Percentiles rank a stretch among this genome's conserved stretches.
Evolutionary conservation across 202 grass and related monocot genomes (phyloP).

Genomic region (Carex arenaria): DNA sequence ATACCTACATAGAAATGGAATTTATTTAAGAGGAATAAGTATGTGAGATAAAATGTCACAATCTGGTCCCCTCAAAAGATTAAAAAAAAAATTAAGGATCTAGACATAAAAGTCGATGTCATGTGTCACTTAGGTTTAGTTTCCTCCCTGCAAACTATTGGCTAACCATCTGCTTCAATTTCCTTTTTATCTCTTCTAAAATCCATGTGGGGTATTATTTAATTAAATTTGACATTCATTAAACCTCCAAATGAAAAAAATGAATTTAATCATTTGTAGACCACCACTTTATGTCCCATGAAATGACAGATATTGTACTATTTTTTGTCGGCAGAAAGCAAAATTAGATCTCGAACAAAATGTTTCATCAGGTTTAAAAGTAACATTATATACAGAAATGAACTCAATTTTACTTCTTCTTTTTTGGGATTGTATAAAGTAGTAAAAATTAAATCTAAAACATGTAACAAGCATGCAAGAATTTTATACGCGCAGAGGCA

Average conservation of each 20-base stretch:
- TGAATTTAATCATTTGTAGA: constrained; percentile 2
- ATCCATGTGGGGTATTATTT: neutral
- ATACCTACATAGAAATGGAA: neutral
- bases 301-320: neutral
- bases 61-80: neutral
- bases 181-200: constrained; percentile 1
- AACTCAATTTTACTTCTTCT: neutral
- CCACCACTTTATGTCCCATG: neutral
- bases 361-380: neutral
- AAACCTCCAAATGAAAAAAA: neutral
- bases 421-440: neutral
- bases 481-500: neutral
- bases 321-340: constrained; percentile 1
- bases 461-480: constrained; percentile 16
- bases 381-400: neutral
- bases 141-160: neutral
- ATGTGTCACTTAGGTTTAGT: neutral
- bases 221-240: constrained; percentile 15
- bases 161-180: constrained; percentile 12
- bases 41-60: neutral
- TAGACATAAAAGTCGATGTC: constrained; percentile 3
- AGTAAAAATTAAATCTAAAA: neutral
- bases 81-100: neutral
- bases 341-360: neutral
- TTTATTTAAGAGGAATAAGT: neutral